Evolutionary conservation across 345 rosid genomes (phyloP).

Genomic region (Boechera divaricarpa): DNA sequence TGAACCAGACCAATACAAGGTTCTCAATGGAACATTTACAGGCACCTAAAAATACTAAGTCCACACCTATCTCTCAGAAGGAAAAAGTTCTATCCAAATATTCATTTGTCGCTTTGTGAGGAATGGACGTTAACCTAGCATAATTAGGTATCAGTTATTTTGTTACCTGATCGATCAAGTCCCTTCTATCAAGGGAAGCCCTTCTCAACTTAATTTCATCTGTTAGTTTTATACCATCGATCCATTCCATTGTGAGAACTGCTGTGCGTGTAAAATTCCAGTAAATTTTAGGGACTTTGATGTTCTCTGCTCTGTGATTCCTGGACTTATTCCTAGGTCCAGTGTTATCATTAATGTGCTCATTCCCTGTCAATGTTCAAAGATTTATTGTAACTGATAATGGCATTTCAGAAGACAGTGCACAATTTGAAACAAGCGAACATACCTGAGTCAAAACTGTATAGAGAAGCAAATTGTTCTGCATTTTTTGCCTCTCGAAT

Average conservation of each 20-base stretch:
- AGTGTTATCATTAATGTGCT: conserved; percentile 44
- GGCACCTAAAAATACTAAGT: conserved; percentile 27
- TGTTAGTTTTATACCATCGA: conserved; percentile 94
- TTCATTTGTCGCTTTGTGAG: conserved; percentile 16
- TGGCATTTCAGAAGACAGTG: conserved; percentile 13
- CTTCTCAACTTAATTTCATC: conserved; percentile 61
- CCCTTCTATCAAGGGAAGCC: conserved; percentile 70
- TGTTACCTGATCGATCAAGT: conserved; percentile 87
- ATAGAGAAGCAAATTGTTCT: conserved; percentile 86
- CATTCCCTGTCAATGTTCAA: conserved; percentile 50
- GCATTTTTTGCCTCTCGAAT: conserved; percentile 90
- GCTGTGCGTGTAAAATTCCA: conserved; percentile 80
- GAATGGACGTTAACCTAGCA: conserved; percentile 2
- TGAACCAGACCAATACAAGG: conserved; percentile 23
- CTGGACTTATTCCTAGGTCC: conserved; percentile 44
- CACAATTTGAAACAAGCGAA: conserved; percentile 31
- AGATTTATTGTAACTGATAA: conserved; percentile 4
- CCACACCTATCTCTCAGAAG: not conserved
- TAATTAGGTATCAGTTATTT: conserved; percentile 3
- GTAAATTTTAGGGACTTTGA: conserved; percentile 90
- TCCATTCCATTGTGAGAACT: conserved; percentile 99
- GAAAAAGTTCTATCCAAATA: conserved; percentile 10
- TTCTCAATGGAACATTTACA: conserved; percentile 26
- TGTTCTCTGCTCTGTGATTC: conserved; percentile 50
- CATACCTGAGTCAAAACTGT: conserved; percentile 62